phyloP scores from a whole-genome alignment of 345 rosid genomes.

The Tarenaya hassleriana region DNA sequence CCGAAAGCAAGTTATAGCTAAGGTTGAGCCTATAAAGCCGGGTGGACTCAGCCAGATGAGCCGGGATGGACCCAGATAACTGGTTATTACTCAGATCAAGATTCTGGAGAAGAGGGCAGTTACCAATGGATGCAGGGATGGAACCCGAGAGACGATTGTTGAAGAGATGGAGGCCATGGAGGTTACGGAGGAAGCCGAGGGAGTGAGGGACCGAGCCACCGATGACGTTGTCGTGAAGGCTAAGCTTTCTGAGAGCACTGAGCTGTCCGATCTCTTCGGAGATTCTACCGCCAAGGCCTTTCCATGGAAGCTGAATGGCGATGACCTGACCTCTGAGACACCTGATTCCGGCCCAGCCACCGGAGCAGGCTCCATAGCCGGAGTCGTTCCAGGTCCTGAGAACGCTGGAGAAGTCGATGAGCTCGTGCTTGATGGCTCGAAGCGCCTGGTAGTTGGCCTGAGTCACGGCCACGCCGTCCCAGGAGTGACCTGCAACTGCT shows the following conservation, averaged over 20 bases:
- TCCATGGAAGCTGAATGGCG: conserved; percentile 91
- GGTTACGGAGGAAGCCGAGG: conserved; percentile 63
- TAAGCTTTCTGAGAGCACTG: conserved; percentile 55
- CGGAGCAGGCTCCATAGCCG: conserved; percentile 62
- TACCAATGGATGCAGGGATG: conserved; percentile 67
- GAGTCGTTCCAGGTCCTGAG: conserved; percentile 70
- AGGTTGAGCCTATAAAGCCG: conserved; percentile 60
- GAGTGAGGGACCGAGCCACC: conserved; percentile 66
- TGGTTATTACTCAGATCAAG: conserved; percentile 69
- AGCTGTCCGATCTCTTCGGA: conserved; percentile 86
- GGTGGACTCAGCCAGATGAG: conserved; percentile 59
- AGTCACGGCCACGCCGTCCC: conserved; percentile 70
- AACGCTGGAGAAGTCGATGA: conserved; percentile 55
- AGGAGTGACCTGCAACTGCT: conserved; percentile 39
- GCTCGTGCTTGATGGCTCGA: conserved; percentile 58
- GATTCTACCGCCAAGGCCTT: conserved; percentile 67
- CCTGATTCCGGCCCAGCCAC: conserved; percentile 86
- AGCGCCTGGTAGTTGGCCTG: conserved; percentile 63
- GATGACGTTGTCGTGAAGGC: conserved; percentile 73
- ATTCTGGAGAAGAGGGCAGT: conserved; percentile 55
- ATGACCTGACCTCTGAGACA: conserved; percentile 79
- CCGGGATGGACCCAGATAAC: conserved; percentile 54
- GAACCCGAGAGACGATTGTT: conserved; percentile 85
- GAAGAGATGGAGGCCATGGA: conserved; percentile 81
- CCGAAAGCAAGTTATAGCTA: conserved; percentile 61